phyloP scores from a whole-genome alignment of 2,329 filamentous ascomycete genomes.

The Geosmithia flava region DNA sequence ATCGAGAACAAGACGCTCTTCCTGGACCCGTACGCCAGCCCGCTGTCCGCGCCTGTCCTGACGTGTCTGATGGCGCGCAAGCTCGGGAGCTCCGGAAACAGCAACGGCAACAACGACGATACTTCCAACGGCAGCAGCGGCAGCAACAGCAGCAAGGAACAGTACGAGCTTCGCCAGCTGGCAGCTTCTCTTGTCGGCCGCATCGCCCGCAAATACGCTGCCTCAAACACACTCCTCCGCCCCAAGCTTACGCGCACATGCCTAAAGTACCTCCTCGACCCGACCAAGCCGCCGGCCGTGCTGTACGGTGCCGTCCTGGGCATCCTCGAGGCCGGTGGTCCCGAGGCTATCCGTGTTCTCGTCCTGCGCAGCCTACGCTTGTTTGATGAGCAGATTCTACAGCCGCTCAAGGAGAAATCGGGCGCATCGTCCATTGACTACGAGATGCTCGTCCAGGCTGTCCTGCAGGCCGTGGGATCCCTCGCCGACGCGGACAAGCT shows the following conservation, averaged over 20 bases:
- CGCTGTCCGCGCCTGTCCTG: slow-evolving; percentile 73
- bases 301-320: slow-evolving; percentile 85
- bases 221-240: slow-evolving; percentile 69
- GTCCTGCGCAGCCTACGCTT: slow-evolving; percentile 42
- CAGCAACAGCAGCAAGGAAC: slow-evolving; percentile 39
- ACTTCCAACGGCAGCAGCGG: slow-evolving; percentile 11
- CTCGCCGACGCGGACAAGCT: slow-evolving; percentile 15
- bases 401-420: slow-evolving; percentile 37
- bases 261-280: slow-evolving; percentile 83
- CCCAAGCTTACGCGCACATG: slow-evolving; percentile 87
- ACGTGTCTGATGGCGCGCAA: slow-evolving; percentile 78
- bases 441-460: slow-evolving; percentile 42
- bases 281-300: slow-evolving; percentile 66
- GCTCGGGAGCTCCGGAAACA: slow-evolving; percentile 36
- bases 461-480: slow-evolving; percentile 38
- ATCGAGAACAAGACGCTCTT: slow-evolving; percentile 76
- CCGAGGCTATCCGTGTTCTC: slow-evolving; percentile 43
- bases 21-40: slow-evolving; percentile 45
- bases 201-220: slow-evolving; percentile 70
- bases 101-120: slow-evolving; percentile 21
- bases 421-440: slow-evolving; percentile 34
- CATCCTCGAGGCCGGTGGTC: slow-evolving; percentile 62
- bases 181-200: slow-evolving; percentile 70
- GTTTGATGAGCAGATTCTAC: slow-evolving; percentile 40
- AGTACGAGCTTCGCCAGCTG: slow-evolving; percentile 76